These are phyloP conservation scores for Grifola frondosa DNA, from an alignment of 1,284 basidiomycete genomes.

Conservation along the genomic window DNA sequence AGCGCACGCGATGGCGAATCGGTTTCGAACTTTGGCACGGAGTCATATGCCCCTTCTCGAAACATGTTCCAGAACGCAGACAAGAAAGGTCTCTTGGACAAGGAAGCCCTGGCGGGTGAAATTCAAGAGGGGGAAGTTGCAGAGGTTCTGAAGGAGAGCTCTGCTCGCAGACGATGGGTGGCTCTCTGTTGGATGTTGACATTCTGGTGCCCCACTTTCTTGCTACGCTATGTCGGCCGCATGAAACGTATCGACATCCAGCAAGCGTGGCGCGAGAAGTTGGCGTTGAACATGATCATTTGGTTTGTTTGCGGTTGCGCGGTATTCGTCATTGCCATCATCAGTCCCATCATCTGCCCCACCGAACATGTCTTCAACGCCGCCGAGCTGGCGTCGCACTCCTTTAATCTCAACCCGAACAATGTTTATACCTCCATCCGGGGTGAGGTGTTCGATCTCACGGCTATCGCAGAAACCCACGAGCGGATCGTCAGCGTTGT, in stretches of 20 bases:
- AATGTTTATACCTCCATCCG: conserved; percentile 83
- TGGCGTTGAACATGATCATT: conserved; percentile 94
- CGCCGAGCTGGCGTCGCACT: conserved; percentile 76
- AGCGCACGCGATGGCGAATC: conserved; percentile 80
- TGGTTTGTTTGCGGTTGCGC: conserved; percentile 91
- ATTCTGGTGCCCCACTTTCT: conserved; percentile 82
- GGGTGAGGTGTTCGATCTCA: conserved; percentile 91
- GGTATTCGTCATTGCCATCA: conserved; percentile 90
- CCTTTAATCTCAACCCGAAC: conserved; percentile 59
- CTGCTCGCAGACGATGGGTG: conserved; percentile 86
- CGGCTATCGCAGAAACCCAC: conserved; percentile 60
- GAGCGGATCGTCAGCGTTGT: conserved; percentile 73
- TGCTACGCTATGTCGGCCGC: conserved; percentile 72
- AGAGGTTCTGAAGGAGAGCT: conserved; percentile 82
- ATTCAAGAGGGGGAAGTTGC: conserved; percentile 83
- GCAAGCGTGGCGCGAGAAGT: conserved; percentile 97
- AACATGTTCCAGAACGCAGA: conserved; percentile 92
- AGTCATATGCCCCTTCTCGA: conserved; percentile 89
- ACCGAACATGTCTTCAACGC: conserved; percentile 88
- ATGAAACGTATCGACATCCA: conserved; percentile 95
- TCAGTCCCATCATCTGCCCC: conserved; percentile 91
- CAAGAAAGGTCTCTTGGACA: conserved; percentile 71
- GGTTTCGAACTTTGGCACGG: conserved; percentile 79
- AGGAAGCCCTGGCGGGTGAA: conserved; percentile 79
- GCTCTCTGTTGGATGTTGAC: conserved; percentile 88